Percentiles rank a stretch among this genome's conserved stretches.
These are phyloP conservation scores for Astrothelium subdiscretum DNA, from an alignment of 495 filamentous ascomycete genomes.

Conservation along the genomic window DNA sequence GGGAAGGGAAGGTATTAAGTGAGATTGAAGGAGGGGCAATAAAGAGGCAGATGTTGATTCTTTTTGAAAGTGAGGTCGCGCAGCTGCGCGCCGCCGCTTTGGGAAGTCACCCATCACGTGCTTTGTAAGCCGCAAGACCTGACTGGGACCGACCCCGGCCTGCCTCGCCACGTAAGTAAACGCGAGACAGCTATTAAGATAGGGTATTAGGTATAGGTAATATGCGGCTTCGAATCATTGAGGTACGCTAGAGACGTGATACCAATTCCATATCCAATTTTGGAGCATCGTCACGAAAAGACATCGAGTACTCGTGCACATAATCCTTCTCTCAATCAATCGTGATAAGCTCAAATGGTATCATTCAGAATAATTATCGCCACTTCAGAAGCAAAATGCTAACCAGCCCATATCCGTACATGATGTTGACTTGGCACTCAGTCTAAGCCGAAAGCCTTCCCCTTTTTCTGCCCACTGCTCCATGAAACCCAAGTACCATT, in stretches of 20 bases:
- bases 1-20: not conserved
- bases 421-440: not conserved
- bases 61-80: not conserved
- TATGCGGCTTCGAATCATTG: too few species aligned
- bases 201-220: too few species aligned
- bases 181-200: too few species aligned
- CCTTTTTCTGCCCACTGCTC: not conserved
- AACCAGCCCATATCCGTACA: not conserved
- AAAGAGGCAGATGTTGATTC: not conserved
- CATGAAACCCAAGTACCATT: not conserved
- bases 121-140: not conserved
- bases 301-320: too few species aligned
- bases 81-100: not conserved
- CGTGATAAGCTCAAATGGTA: not conserved
- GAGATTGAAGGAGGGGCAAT: not conserved
- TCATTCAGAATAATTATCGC: not conserved
- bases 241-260: too few species aligned
- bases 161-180: not conserved
- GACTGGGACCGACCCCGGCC: not conserved
- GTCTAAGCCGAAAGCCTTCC: not conserved
- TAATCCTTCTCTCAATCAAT: too few species aligned
- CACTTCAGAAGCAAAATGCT: not conserved
- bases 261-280: too few species aligned
- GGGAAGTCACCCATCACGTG: not conserved
- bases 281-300: too few species aligned